Evolutionary conservation across 768 basidiomycete genomes (phyloP).

Genomic region (Tephrocybe rancida): DNA sequence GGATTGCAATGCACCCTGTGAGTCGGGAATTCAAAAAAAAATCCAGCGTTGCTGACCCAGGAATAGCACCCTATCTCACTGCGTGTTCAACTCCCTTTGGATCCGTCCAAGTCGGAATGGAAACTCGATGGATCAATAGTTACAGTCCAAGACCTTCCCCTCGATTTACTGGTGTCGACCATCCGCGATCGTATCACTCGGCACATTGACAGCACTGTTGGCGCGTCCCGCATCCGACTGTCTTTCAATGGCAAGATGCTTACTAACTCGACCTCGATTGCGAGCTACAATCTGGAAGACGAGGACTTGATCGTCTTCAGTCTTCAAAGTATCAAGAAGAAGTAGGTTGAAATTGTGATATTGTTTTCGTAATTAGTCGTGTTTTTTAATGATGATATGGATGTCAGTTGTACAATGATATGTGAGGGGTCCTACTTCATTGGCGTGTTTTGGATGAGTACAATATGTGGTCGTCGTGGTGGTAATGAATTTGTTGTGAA

Average conservation of each 20-base stretch:
- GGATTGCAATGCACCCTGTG: constrained; percentile 88
- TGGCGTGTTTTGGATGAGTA: neutral
- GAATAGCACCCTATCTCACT: constrained; percentile 83
- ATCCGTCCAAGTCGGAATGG: constrained; percentile 89
- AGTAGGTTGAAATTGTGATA: constrained; percentile 32
- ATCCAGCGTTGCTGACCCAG: too few species aligned
- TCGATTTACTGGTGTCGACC: constrained; percentile 84
- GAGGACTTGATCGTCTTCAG: constrained; percentile 83
- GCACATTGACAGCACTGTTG: constrained; percentile 75
- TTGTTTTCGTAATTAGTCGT: neutral
- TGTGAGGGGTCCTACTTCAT: neutral
- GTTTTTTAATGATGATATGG: neutral
- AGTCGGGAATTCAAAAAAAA: too few species aligned
- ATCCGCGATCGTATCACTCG: constrained; percentile 87
- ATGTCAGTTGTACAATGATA: constrained; percentile 7
- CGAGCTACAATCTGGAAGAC: constrained; percentile 88
- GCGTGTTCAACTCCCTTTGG: constrained; percentile 79
- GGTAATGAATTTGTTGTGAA: neutral
- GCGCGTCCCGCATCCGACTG: constrained; percentile 80
- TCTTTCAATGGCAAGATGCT: constrained; percentile 85
- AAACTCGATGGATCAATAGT: constrained; percentile 84
- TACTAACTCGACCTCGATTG: constrained; percentile 84
- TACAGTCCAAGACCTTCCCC: constrained; percentile 79
- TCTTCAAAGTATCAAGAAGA: constrained; percentile 72
- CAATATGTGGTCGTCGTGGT: neutral